A percentile compares a stretch with the other conserved stretches of the same genome.
Evolutionary conservation across 306 rosid species (phyloP).

Genomic region (Sicyos edulis): DNA sequence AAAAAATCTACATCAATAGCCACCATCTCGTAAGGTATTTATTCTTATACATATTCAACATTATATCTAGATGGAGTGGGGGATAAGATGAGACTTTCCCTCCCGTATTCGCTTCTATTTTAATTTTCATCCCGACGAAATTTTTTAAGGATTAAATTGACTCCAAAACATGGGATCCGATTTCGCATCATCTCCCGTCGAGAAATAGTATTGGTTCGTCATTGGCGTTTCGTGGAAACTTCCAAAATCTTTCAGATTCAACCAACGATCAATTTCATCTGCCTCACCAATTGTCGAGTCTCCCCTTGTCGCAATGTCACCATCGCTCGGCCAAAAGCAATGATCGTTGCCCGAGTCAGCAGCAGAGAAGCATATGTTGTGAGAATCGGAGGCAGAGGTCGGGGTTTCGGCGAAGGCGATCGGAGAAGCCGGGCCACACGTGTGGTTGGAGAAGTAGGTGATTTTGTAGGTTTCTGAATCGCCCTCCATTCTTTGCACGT

Average conservation of each 20-base stretch:
- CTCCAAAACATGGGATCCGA: not conserved
- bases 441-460: slow-evolving; percentile 69
- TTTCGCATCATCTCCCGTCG: not conserved
- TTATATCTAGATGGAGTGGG: too few relatives aligned
- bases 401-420: not conserved
- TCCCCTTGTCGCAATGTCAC: not conserved
- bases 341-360: not conserved
- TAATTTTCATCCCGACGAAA: too few relatives aligned
- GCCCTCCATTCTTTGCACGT: slow-evolving; percentile 49
- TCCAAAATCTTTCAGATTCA: not conserved
- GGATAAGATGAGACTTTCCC: too few relatives aligned
- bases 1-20: too few relatives aligned
- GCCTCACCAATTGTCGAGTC: not conserved
- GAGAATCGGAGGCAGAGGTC: not conserved
- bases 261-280: not conserved
- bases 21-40: too few relatives aligned
- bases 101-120: too few relatives aligned
- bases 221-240: not conserved
- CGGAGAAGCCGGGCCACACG: slow-evolving; percentile 31
- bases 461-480: slow-evolving; percentile 38
- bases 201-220: not conserved
- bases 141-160: too few relatives aligned
- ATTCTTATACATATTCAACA: too few relatives aligned
- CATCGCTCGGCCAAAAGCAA: not conserved
- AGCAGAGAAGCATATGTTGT: not conserved